A percentile compares a stretch with the other conserved stretches of the same genome.
Conservation (phyloP, 768 basidiomycete genomes). For the Pisolithus microcarpus region DNA sequence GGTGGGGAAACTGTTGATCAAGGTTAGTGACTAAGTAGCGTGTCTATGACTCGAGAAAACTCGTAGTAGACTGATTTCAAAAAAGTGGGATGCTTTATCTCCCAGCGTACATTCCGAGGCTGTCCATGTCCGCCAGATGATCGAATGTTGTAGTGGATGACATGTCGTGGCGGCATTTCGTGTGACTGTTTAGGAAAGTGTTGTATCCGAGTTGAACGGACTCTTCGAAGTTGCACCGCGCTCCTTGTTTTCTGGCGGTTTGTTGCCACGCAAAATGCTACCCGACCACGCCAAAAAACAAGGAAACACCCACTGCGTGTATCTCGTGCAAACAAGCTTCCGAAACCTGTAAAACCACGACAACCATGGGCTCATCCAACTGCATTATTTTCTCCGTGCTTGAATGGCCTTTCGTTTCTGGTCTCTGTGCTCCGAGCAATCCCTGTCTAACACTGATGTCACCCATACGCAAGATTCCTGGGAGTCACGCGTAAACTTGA, state of each 20-base stretch:
- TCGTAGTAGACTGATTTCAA: too few species aligned
- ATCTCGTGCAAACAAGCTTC: conserved; percentile 12
- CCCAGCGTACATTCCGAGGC: too few species aligned
- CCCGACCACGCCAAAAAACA: conserved; percentile 14
- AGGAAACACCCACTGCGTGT: background rate
- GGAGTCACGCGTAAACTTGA: conserved; percentile 18
- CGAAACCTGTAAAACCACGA: conserved; percentile 16
- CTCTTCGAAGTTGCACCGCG: conserved; percentile 8
- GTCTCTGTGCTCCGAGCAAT: conserved; percentile 12
- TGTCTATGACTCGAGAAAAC: too few species aligned
- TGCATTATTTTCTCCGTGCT: background rate
- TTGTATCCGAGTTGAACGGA: conserved; percentile 16
- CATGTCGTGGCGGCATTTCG: background rate
- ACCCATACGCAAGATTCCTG: conserved; percentile 15
- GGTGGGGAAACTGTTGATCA: conserved; percentile 80
- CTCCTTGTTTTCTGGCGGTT: conserved; percentile 14
- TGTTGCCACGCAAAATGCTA: conserved; percentile 17
- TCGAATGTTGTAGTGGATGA: background rate
- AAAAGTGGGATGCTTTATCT: too few species aligned
- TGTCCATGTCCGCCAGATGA: background rate
- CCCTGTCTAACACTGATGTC: conserved; percentile 11
- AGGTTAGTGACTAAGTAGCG: conserved; percentile 34
- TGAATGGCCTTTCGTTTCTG: conserved; percentile 20
- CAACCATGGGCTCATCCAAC: background rate
- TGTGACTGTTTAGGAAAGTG: conserved; percentile 12